Evolutionary conservation across 2,329 filamentous ascomycete genomes (phyloP).

Genomic region (Talaromyces sp.): DNA sequence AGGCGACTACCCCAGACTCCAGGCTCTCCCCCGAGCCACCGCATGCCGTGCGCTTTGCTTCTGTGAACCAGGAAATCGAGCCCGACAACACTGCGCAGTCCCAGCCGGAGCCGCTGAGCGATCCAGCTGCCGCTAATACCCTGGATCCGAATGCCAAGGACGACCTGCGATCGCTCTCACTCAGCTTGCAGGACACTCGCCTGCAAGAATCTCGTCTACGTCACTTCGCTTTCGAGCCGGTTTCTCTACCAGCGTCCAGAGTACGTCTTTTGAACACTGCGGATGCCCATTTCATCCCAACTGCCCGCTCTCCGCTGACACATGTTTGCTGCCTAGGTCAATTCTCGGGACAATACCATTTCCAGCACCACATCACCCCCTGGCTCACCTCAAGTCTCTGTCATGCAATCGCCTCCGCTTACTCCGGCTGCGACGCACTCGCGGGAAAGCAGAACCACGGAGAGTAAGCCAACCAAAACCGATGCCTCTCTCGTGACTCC

Average conservation of each 20-base stretch:
- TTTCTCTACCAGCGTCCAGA: constrained; percentile 65
- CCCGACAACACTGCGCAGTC: constrained; percentile 35
- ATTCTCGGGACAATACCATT: constrained; percentile 49
- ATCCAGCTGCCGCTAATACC: constrained; percentile 17
- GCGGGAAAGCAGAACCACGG: constrained; percentile 42
- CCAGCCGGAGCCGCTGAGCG: constrained; percentile 5
- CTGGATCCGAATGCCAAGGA: constrained; percentile 45
- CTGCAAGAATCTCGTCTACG: constrained; percentile 79
- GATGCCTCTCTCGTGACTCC: constrained; percentile 44
- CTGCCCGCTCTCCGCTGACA: not conserved
- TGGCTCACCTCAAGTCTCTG: constrained; percentile 60
- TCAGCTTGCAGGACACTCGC: constrained; percentile 64
- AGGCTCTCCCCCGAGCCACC: constrained; percentile 15
- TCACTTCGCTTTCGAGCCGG: constrained; percentile 82
- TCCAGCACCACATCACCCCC: constrained; percentile 61
- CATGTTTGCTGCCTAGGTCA: constrained; percentile 23
- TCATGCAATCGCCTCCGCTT: constrained; percentile 80
- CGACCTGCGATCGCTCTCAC: constrained; percentile 65
- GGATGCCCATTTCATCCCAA: not conserved
- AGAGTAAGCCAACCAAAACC: constrained; percentile 24
- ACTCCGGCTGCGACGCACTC: constrained; percentile 74
- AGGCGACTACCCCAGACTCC: not conserved
- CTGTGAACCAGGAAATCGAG: constrained; percentile 64
- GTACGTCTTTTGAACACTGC: constrained; percentile 24
- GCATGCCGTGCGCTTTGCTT: constrained; percentile 63